Conservation (phyloP, 2,329 filamentous ascomycete species). For the Penicillium glabrum region DNA sequence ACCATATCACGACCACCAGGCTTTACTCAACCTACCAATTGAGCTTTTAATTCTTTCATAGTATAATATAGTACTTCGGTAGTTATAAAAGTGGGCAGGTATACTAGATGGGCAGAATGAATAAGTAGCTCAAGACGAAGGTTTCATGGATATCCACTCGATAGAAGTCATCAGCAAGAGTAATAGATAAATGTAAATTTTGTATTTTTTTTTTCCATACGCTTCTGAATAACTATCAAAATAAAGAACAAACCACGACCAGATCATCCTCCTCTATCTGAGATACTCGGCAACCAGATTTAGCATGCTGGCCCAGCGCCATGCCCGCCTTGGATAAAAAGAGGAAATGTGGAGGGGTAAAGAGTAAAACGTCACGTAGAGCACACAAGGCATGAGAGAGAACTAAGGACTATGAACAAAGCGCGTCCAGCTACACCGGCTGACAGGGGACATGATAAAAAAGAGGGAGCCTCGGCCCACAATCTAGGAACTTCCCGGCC, state of each 20-base stretch:
- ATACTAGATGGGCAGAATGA: too few relatives aligned
- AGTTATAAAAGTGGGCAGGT: too few relatives aligned
- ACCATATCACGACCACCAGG: too few relatives aligned
- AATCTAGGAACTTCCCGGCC: constrained; percentile 64
- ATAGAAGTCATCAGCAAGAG: background rate
- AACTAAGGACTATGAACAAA: constrained; percentile 32
- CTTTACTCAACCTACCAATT: too few relatives aligned
- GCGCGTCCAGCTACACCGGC: constrained; percentile 22
- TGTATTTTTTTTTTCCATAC: constrained; percentile 17
- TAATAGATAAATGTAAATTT: constrained; percentile 4
- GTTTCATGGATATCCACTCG: too few relatives aligned
- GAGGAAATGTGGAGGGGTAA: constrained; percentile 7
- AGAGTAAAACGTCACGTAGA: constrained; percentile 6
- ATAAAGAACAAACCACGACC: constrained; percentile 7
- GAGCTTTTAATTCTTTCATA: too few relatives aligned
- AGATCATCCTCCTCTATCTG: constrained; percentile 10
- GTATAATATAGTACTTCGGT: too few relatives aligned
- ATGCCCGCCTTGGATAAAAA: constrained; percentile 15
- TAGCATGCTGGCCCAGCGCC: constrained; percentile 15
- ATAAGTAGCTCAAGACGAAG: too few relatives aligned
- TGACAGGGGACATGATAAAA: constrained; percentile 23
- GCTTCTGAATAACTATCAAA: constrained; percentile 15
- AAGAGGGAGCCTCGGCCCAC: constrained; percentile 1
- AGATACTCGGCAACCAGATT: constrained; percentile 15
- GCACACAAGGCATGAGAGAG: constrained; percentile 13